phyloP scores from a whole-genome alignment of 371 early-diverging fungal genomes.

The Mucor plumbeus region DNA sequence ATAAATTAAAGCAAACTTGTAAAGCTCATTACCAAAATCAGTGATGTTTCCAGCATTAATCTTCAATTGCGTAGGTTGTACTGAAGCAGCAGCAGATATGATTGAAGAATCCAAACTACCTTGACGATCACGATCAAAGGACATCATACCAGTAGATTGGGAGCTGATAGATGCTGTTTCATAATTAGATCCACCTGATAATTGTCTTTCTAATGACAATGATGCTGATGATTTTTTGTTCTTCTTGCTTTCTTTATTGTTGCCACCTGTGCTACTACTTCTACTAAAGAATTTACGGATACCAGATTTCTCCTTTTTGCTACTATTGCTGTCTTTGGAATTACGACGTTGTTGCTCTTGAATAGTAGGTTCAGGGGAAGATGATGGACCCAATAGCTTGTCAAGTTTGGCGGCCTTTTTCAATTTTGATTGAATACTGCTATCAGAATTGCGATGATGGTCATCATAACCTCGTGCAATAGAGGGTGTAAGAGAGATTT shows the following conservation, averaged over 20 bases:
- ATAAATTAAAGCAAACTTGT: constrained; percentile 37
- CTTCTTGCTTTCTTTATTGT: constrained; percentile 36
- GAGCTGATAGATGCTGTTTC: constrained; percentile 49
- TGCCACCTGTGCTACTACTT: constrained; percentile 25
- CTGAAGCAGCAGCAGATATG: neutral
- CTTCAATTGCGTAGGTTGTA: constrained; percentile 32
- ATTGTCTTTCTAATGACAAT: constrained; percentile 8
- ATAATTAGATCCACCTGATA: constrained; percentile 14
- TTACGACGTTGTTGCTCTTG: constrained; percentile 11
- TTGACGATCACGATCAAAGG: constrained; percentile 30
- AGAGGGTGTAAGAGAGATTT: constrained; percentile 53
- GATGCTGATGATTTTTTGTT: constrained; percentile 14
- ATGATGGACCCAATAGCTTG: constrained; percentile 14
- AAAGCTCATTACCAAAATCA: constrained; percentile 48
- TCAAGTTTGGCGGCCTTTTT: constrained; percentile 39
- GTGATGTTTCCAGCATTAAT: constrained; percentile 51
- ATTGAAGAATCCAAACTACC: constrained; percentile 37
- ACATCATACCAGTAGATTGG: constrained; percentile 35
- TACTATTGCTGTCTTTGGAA: constrained; percentile 28
- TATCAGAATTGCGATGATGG: constrained; percentile 12
- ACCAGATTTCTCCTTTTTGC: constrained; percentile 43
- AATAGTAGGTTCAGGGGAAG: constrained; percentile 12
- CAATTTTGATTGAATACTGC: constrained; percentile 29
- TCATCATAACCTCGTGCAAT: constrained; percentile 42
- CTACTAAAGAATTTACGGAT: constrained; percentile 53